phyloP scores from a whole-genome alignment of 768 basidiomycete species.

The Lyophyllum semitale region DNA sequence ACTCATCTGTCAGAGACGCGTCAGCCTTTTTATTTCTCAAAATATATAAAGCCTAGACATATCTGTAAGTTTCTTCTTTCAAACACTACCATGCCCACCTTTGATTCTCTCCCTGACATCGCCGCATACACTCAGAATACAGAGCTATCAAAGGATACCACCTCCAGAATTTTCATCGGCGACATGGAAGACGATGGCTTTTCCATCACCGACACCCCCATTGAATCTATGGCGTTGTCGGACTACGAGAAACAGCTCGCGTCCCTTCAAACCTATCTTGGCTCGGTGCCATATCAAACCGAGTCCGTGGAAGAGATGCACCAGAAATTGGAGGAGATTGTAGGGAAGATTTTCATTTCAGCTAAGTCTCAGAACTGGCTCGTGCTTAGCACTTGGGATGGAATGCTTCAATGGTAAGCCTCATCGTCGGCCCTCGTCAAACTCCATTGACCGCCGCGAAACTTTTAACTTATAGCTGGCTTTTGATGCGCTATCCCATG shows the following conservation, averaged over 20 bases:
- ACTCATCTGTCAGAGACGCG: constrained; percentile 8
- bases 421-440: not conserved
- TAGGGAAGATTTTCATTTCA: constrained; percentile 67
- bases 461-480: constrained; percentile 53
- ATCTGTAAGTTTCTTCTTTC: constrained; percentile 11
- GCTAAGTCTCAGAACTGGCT: constrained; percentile 79
- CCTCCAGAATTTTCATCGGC: constrained; percentile 6
- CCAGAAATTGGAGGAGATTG: constrained; percentile 63
- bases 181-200: constrained; percentile 64
- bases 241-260: constrained; percentile 59
- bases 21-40: constrained; percentile 7
- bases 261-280: constrained; percentile 65
- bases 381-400: constrained; percentile 76
- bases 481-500: constrained; percentile 81
- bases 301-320: constrained; percentile 77
- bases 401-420: constrained; percentile 72
- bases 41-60: not conserved
- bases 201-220: constrained; percentile 41
- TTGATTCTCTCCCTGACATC: constrained; percentile 4
- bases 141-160: not conserved
- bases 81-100: constrained; percentile 3
- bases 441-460: not conserved
- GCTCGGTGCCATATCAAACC: constrained; percentile 71
- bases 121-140: not conserved
- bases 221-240: constrained; percentile 37